Base-by-base conservation (phyloP, 345 rosid genomes). In the Odontarrhena argentea region DNA sequence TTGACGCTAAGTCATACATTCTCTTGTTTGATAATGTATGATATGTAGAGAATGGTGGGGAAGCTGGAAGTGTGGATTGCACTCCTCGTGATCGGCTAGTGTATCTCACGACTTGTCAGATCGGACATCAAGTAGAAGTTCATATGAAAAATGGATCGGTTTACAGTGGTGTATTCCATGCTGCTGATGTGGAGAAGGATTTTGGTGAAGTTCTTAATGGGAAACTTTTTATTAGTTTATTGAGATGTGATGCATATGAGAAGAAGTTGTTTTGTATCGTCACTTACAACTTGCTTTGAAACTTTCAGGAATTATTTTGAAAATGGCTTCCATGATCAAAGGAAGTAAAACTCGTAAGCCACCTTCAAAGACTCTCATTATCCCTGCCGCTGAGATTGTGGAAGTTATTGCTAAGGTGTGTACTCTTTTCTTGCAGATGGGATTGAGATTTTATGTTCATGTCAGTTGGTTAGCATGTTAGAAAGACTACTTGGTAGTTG, bases 321-420 rank as follows among this genome's bases (percentile, higher is more conserved):
- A 91, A 78, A 91, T 88, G 95, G 96, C 95, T 57, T 87, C 82
- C 65, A 41, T 87, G 93, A 79, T 68, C 35, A 86, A 69, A 35
- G 95, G 90, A 41, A 82, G 77, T 66, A 91, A 80, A 67, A 41
- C 79, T 54, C 42, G 34, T 44, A 86, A 82, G 80, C 86, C 92
- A 59, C 85, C 85, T 70, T 73, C 83, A 66, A 86, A 76, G 79
- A 79, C 79, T 26, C 61, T 94, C 15, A 77, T 83, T 54, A 78
- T 94, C 74, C 90, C 88, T 71, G 89, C 85, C 36, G 79, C 79
- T 40, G 97, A 94, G 42, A 83, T 91, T 74, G 97, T 87, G 68
- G 93, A 94, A 87, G 84, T 94, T 80, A 74, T 85, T 62, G 93
- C 96, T 8, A 87, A 91, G 96, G 99, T 93, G 65, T 74, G 15